These are phyloP conservation scores for Periglandula ipomoeae DNA, from an alignment of 2,329 filamentous ascomycete species.

Conservation along the genomic window DNA sequence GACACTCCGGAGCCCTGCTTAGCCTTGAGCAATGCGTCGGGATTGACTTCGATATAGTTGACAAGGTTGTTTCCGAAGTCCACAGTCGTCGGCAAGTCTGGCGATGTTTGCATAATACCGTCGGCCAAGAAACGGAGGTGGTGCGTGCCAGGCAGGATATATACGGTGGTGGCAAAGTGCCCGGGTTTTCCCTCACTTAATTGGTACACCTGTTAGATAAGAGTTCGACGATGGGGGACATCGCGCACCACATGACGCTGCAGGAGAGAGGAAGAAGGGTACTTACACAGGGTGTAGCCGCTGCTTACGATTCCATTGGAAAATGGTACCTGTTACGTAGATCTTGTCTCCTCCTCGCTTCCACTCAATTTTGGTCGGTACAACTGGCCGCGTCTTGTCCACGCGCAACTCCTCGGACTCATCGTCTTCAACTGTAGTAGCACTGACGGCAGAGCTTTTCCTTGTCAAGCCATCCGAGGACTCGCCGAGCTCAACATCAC, in stretches of 20 bases:
- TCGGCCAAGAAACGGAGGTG: conserved; percentile 96
- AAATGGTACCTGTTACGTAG: conserved; percentile 95
- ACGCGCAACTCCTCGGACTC: conserved; percentile 67
- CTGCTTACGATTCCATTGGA: conserved; percentile 94
- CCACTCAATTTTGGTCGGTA: conserved; percentile 85
- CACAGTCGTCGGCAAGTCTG: conserved; percentile 83
- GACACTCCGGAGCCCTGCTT: conserved; percentile 15
- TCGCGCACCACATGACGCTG: background rate
- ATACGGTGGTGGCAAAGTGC: conserved; percentile 66
- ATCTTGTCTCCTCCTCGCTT: conserved; percentile 73
- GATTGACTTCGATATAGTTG: conserved; percentile 92
- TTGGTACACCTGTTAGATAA: background rate
- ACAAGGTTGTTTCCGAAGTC: conserved; percentile 97
- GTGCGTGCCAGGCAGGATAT: conserved; percentile 86
- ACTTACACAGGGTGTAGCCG: conserved; percentile 77
- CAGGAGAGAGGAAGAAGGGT: background rate
- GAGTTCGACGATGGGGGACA: background rate
- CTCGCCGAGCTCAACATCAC: conserved; percentile 42
- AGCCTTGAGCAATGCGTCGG: conserved; percentile 46
- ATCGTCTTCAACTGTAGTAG: conserved; percentile 65
- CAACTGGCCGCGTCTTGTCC: conserved; percentile 65
- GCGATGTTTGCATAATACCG: conserved; percentile 82
- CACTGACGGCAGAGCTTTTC: conserved; percentile 50
- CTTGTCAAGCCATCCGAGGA: conserved; percentile 40
- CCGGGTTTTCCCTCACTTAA: conserved; percentile 46